Percentiles rank a stretch among this genome's conserved stretches.
These are phyloP conservation scores for Phalaenopsis hybrid DNA, from an alignment of 116 monocot species.

Conservation along the genomic window DNA sequence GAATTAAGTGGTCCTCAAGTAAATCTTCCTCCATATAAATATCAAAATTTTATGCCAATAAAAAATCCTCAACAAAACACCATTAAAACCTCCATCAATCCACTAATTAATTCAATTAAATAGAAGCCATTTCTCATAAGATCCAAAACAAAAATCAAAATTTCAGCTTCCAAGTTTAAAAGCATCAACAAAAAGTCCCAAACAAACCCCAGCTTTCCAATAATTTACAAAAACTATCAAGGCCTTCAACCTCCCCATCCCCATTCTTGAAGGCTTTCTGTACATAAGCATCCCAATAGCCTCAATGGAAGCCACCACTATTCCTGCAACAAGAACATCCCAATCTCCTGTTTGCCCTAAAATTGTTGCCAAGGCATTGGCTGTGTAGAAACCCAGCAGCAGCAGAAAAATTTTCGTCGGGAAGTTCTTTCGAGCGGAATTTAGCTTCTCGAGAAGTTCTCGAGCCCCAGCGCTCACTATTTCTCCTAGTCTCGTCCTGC, in stretches of 20 bases:
- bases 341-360: constrained; percentile 96
- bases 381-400: constrained; percentile 93
- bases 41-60: no score
- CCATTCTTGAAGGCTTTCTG: constrained; percentile 40
- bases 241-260: constrained; percentile 45
- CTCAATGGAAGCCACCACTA: constrained; percentile 82
- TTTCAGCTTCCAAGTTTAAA: constrained; percentile 86
- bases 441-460: constrained; percentile 68
- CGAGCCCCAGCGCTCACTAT: constrained; percentile 56
- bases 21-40: no score
- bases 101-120: neutral
- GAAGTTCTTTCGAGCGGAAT: constrained; percentile 62
- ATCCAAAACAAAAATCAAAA: neutral
- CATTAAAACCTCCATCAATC: no score
- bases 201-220: constrained; percentile 93
- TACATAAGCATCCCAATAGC: constrained; percentile 95
- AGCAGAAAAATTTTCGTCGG: constrained; percentile 90
- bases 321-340: constrained; percentile 92
- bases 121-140: neutral
- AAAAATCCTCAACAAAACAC: no score
- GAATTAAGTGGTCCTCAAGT: no score
- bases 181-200: constrained; percentile 94
- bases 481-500: constrained; percentile 60
- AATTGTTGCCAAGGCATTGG: constrained; percentile 88
- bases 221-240: constrained; percentile 71